Evolutionary conservation across 2,329 filamentous ascomycete genomes (phyloP).

Genomic region (Hypoxylon sp.): DNA sequence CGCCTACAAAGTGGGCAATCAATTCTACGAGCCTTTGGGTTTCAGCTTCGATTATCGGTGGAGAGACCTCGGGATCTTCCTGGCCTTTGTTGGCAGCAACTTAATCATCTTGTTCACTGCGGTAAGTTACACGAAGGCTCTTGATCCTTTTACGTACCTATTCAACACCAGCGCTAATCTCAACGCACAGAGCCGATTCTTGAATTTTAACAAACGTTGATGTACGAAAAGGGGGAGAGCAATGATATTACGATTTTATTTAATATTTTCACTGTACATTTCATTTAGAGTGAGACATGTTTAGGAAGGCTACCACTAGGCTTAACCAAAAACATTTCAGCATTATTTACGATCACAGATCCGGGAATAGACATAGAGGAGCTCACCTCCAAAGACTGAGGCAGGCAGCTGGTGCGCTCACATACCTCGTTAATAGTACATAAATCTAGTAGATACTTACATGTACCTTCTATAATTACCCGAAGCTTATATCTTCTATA

Average conservation of each 20-base stretch:
- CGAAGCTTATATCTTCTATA: background rate
- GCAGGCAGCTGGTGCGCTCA: background rate
- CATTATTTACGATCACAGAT: background rate
- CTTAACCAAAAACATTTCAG: background rate
- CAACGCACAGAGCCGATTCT: conserved; percentile 59
- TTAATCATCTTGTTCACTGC: conserved; percentile 71
- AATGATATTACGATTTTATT: conserved; percentile 8
- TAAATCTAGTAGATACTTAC: background rate
- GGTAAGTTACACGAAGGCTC: conserved; percentile 55
- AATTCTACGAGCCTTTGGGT: conserved; percentile 79
- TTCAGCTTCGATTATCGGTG: conserved; percentile 78
- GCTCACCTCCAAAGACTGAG: background rate
- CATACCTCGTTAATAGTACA: background rate
- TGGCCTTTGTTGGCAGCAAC: conserved; percentile 83
- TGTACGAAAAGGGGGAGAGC: conserved; percentile 10
- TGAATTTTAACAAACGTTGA: conserved; percentile 68
- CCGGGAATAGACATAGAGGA: conserved; percentile 14
- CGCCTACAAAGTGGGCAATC: conserved; percentile 81
- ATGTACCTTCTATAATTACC: background rate
- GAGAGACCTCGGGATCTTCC: conserved; percentile 85
- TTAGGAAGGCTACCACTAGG: background rate
- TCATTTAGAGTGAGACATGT: background rate
- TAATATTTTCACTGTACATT: conserved; percentile 1
- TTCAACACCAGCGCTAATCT: conserved; percentile 36
- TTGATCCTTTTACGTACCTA: background rate